Evolutionary conservation across 2,329 filamentous ascomycete genomes (phyloP), one percentile per base, ranked within the genome.

Genomic region (Ophiostoma pallidulum): DNA sequence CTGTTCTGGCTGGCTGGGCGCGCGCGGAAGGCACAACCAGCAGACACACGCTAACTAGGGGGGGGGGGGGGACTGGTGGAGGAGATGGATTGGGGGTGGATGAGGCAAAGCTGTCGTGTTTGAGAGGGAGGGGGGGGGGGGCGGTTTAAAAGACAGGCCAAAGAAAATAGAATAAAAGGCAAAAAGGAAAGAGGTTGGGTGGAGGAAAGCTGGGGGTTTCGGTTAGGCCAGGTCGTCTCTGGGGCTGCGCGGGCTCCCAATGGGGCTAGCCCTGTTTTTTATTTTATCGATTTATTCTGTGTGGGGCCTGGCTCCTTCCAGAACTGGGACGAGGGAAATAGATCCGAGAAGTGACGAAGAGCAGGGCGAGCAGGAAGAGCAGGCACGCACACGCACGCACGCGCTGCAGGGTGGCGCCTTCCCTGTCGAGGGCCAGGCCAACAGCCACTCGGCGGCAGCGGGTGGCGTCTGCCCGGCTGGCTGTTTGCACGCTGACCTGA

Each of bases 101-200:
- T 43, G 29, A 31, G 45, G 33, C 28, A 37, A 33, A 50, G 52
- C 52, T 53, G 47, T 52, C 41, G 47, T 53, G 47, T 54, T 50
- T 47, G 48, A 45, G 45, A 49, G 37, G 35, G 45, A 29, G 41
- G 47, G 45, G 40, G 40, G 41, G 40, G 40, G 29, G 14, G 26
- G 26, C 6, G 19, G 39, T n/a, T n/a, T n/a, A 26, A 47, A 16
- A 22, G 20, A 18, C 8, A 48, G 32, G 14, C 16, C 32, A 29
- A 26, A 26, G 47, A 37, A 29, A 37, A 32, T 33, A 39, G 36
- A 35, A 22, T 31, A 41, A 41, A n/a, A 38, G 26, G 14, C 31
- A 35, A 46, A 29, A 44, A 45, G 38, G 41, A 33, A 45, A 51
- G 46, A 42, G 49, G 47, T 31, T 49, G 47, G 47, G 44, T 45